Conservation (phyloP, 1,284 basidiomycete genomes). For the Testicularia cyperi region DNA sequence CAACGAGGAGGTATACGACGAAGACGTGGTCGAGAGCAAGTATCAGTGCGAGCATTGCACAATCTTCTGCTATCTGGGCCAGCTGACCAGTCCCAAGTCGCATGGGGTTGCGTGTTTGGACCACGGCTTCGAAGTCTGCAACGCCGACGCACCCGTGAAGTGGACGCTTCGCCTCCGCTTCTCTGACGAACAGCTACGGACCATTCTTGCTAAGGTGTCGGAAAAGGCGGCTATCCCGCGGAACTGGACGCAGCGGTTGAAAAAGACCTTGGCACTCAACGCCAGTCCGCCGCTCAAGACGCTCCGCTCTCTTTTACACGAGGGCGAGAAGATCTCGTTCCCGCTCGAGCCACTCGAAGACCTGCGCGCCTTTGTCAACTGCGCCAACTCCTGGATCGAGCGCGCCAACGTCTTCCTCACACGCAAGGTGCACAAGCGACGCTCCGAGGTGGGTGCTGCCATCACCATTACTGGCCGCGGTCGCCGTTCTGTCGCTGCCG, state of each 20-base stretch:
- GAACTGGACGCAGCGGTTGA: slow-evolving; percentile 74
- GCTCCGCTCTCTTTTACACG: slow-evolving; percentile 75
- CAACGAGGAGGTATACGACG: slow-evolving; percentile 72
- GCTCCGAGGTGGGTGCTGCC: slow-evolving; percentile 62
- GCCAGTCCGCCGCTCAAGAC: slow-evolving; percentile 73
- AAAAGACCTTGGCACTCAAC: slow-evolving; percentile 66
- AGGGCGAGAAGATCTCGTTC: slow-evolving; percentile 81
- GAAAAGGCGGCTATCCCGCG: slow-evolving; percentile 74
- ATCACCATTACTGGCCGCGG: slow-evolving; percentile 72
- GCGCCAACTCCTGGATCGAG: slow-evolving; percentile 79
- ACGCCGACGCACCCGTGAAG: slow-evolving; percentile 66
- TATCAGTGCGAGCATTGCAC: slow-evolving; percentile 95
- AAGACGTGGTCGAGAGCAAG: slow-evolving; percentile 84
- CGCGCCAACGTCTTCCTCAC: slow-evolving; percentile 63
- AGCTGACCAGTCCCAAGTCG: slow-evolving; percentile 68
- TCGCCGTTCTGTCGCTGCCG: slow-evolving; percentile 55
- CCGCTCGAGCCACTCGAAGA: slow-evolving; percentile 72
- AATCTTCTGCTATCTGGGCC: slow-evolving; percentile 90
- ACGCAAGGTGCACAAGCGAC: slow-evolving; percentile 64
- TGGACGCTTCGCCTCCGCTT: slow-evolving; percentile 76
- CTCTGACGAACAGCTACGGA: slow-evolving; percentile 72
- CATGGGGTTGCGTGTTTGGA: slow-evolving; percentile 78
- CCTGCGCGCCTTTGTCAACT: slow-evolving; percentile 75
- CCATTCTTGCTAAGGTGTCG: slow-evolving; percentile 49
- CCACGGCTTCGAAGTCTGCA: slow-evolving; percentile 77